Percentiles rank a stretch among this genome's conserved stretches.
Evolutionary conservation across 148 eudicot genomes (phyloP).

Genomic region (Rhododendron ovatum): DNA sequence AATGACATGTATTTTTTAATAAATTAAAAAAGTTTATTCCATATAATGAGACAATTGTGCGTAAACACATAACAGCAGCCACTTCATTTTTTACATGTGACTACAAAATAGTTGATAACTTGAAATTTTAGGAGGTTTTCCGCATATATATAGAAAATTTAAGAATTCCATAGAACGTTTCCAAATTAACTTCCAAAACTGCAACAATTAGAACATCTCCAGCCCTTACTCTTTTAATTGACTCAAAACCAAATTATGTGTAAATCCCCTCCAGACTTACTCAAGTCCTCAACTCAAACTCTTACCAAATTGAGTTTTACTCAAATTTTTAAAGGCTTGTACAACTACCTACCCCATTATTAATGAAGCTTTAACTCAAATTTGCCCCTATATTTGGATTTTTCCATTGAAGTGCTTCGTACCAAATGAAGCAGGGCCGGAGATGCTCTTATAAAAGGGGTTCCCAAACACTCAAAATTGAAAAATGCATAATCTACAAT

Average conservation of each 20-base stretch:
- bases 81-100: not conserved
- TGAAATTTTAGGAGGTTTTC: not conserved
- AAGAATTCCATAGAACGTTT: not conserved
- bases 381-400: no score
- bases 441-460: not conserved
- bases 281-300: no score
- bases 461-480: not conserved
- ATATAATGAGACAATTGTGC: not conserved
- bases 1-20: not conserved
- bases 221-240: no score
- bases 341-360: no score
- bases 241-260: no score
- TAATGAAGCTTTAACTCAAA: not conserved
- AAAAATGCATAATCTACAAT: not conserved
- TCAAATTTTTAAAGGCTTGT: no score
- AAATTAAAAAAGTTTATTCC: not conserved
- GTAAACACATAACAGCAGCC: not conserved
- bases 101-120: not conserved
- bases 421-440: not conserved
- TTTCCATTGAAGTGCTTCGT: not conserved
- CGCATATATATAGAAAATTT: no score
- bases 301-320: no score
- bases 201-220: no score
- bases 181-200: not conserved
- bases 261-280: no score